Percentiles rank a stretch among this genome's conserved stretches.
Evolutionary conservation across 176 grass and related monocot genomes (phyloP).

Genomic region (Oryza coarctata): DNA sequence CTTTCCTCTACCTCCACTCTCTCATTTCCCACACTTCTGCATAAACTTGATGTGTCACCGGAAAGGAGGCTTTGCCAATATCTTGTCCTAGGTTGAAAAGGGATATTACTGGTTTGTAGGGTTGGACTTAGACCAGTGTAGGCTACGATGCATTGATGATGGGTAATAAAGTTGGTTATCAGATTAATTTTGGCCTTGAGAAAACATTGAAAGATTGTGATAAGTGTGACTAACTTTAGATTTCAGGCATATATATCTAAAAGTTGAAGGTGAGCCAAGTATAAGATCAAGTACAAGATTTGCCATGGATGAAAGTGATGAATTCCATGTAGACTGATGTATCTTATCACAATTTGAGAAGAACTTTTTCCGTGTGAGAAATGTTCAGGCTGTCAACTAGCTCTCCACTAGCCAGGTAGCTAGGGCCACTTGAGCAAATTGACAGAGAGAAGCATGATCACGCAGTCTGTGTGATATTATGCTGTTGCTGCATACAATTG

Average conservation of each 20-base stretch:
- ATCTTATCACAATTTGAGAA: neutral
- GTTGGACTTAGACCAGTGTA: slow-evolving; percentile 21
- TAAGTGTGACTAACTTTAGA: neutral
- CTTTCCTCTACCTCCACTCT: neutral
- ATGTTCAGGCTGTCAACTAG: neutral
- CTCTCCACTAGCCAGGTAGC: neutral
- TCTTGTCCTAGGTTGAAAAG: slow-evolving; percentile 37
- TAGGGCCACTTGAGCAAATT: slow-evolving; percentile 2
- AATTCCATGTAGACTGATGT: neutral
- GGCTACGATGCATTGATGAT: slow-evolving; percentile 48
- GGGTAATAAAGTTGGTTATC: slow-evolving; percentile 20
- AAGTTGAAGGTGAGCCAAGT: neutral
- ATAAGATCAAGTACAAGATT: neutral
- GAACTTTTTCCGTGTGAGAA: neutral
- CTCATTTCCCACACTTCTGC: slow-evolving; percentile 14
- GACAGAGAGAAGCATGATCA: neutral
- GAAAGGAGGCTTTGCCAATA: slow-evolving; percentile 29
- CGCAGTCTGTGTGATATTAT: neutral
- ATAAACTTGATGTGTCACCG: slow-evolving; percentile 36
- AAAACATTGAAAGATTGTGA: slow-evolving; percentile 4
- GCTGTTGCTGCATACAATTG: neutral
- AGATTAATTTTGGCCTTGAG: slow-evolving; percentile 24
- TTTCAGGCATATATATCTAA: neutral
- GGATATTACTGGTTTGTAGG: neutral
- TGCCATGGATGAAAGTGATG: neutral